Evolutionary conservation across 768 basidiomycete species (phyloP).

Genomic region (Porpolomopsis calyptriformis): DNA sequence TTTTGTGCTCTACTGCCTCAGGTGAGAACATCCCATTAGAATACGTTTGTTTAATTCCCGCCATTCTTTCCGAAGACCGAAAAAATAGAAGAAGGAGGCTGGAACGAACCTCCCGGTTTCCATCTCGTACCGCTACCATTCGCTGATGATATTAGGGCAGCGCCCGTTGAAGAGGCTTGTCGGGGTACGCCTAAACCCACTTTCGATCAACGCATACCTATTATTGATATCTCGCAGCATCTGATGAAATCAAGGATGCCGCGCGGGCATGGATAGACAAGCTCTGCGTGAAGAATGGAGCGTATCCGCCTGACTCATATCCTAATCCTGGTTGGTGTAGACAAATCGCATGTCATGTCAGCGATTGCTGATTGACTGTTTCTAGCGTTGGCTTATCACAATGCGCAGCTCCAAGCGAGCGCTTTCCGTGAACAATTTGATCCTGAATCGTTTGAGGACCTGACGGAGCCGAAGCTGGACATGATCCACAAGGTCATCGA

Average conservation of each 20-base stretch:
- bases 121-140: constrained; percentile 91
- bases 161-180: constrained; percentile 54
- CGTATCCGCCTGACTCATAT: constrained; percentile 82
- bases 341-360: background rate
- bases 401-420: constrained; percentile 81
- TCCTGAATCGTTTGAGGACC: constrained; percentile 65
- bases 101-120: constrained; percentile 80
- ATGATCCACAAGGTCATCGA: constrained; percentile 63
- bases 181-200: constrained; percentile 36
- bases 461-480: constrained; percentile 66
- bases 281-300: constrained; percentile 63
- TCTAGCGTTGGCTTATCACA: constrained; percentile 75
- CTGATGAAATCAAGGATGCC: constrained; percentile 52
- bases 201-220: background rate
- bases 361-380: constrained; percentile 2
- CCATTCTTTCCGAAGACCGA: constrained; percentile 43
- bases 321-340: constrained; percentile 73
- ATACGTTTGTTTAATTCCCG: background rate
- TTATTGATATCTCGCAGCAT: constrained; percentile 33
- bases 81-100: constrained; percentile 55
- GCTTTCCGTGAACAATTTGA: constrained; percentile 91
- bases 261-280: constrained; percentile 72
- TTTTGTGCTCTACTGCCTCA: constrained; percentile 87
- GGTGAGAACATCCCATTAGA: constrained; percentile 27
- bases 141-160: constrained; percentile 84